Base-by-base conservation (phyloP, 106 monocot genomes). In the Iris macrosiphon region DNA sequence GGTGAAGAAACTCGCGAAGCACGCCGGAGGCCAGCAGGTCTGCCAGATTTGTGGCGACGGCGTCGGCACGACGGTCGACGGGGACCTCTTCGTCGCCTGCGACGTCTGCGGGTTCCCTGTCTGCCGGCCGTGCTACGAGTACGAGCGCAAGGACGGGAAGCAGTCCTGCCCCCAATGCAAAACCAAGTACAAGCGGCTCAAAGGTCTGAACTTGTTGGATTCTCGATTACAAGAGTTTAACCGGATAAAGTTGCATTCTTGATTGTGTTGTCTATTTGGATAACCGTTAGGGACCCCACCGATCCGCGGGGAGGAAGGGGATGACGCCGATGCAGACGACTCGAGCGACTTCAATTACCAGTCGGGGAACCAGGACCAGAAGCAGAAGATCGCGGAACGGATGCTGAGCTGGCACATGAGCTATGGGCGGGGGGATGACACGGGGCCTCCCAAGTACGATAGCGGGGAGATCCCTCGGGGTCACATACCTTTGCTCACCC, bases 381-480 rank as follows among this genome's bases (percentile, higher is more conserved):
- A 81, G 51, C 75, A 75, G 46, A 84, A 77, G 61, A 61, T 63
- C 39, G 59, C 82, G 12, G 82, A 87, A 24, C 51, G 79, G 26
- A 82, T 83, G 82, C 72, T 79, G 53, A 62, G 75, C 24, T 92
- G 92, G 92, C 91, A 79, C 34, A 60, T 25, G 46, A 68, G 50
- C 48, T 71, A 67, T 61, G 71, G 67, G 23, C 47, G 63, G 18
- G 76, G 72, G 8, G 78, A 79, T 25, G 66, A 75, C 45, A 65
- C 51, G 20, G 72, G 70, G 4, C 67, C 66, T 19, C 70, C 73
- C 1, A 87, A 82, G 69, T 92, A 82, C 68, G 86, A 87, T 22
- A 79, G 87, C 41, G 86, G 82, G 28, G 86, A 87, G 63, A 76
- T 87, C 59, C 73, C 79, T 32, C 86, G 65, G 5, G 63, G 16